Base-by-base conservation (phyloP, 2,329 filamentous ascomycete species). In the Fusarium sp. region DNA sequence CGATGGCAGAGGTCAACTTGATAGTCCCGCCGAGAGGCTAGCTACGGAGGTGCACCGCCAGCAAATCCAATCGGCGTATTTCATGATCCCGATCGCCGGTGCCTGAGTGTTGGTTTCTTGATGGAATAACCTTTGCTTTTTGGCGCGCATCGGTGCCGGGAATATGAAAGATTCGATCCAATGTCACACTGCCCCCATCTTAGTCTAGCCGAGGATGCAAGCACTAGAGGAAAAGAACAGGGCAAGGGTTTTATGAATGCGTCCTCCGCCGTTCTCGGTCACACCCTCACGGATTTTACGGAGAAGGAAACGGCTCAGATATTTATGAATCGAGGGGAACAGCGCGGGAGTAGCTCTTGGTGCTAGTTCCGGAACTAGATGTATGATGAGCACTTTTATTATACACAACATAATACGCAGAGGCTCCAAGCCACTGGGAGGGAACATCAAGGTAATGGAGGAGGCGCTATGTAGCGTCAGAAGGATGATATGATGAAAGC, bases 181-280 rank as follows among this genome's bases (percentile, higher is more conserved):
- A 37, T 59, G 56, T 60, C 40, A 52, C 37, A 25, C 33, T 60
- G 32, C 47, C 30, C 61, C 66, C 32, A 22, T 52, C 60, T 60
- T 65, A 37, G 58, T 35, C 54, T 71, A 73, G 65, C 68, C 68
- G 45, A 72, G 65, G 64, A 45, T 54, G 58, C 57, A 43, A 33
- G 32, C 38, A 30, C 27, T 54, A 54, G 47, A 32, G 50, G 47
- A 12, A 37, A 32, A n/a, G 11, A 22, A 52, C 20, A 40, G 17
- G 27, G 17, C 47, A 52, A 32, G 27, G 17, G 27, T 54, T 32
- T 32, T 20, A 54, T 32, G 47, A 54, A 20, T 30, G 27, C 27
- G 27, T 32, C 47, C 47, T 54, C 25, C 47, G 27, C 27, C 47
- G 47, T 32, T n/a, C 17, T 54, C 17, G 17, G 27, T 32, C 47